Conservation (phyloP, 768 basidiomycete species). For the Ramaria sp. region DNA sequence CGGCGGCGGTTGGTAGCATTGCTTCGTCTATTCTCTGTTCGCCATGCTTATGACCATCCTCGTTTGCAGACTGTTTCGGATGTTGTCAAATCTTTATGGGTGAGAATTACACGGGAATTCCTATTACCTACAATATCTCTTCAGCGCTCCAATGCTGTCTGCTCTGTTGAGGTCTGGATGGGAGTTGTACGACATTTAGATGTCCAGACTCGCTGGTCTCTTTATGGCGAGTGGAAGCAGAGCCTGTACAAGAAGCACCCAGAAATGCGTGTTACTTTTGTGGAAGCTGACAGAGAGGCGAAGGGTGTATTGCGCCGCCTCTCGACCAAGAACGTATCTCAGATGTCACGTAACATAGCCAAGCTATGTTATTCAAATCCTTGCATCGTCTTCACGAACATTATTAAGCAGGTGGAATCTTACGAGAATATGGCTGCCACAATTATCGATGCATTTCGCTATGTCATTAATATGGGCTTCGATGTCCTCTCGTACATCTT, state of each 20-base stretch:
- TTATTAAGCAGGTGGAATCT: conserved; percentile 88
- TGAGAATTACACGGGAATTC: conserved; percentile 63
- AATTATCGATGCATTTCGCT: conserved; percentile 80
- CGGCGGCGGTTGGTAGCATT: conserved; percentile 34
- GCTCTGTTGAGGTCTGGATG: conserved; percentile 82
- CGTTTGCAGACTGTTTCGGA: background rate
- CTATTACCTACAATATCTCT: conserved; percentile 82
- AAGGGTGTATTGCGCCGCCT: conserved; percentile 85
- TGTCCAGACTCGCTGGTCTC: conserved; percentile 69
- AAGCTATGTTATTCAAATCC: conserved; percentile 95
- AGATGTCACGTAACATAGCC: conserved; percentile 77
- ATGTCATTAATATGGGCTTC: conserved; percentile 87
- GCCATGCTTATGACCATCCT: background rate
- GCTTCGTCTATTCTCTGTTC: background rate
- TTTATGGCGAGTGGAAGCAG: conserved; percentile 95
- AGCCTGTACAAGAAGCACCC: conserved; percentile 62
- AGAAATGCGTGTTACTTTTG: conserved; percentile 66
- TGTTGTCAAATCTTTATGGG: conserved; percentile 49
- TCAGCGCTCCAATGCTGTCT: conserved; percentile 76
- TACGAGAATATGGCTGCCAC: conserved; percentile 90
- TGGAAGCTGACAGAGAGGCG: conserved; percentile 78
- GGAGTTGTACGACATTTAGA: conserved; percentile 73
- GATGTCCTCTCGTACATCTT: conserved; percentile 86
- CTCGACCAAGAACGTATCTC: conserved; percentile 72
- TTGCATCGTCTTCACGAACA: conserved; percentile 78